Conservation (phyloP, 352 stramenopile species). For the Globisporangium lucens region DNA sequence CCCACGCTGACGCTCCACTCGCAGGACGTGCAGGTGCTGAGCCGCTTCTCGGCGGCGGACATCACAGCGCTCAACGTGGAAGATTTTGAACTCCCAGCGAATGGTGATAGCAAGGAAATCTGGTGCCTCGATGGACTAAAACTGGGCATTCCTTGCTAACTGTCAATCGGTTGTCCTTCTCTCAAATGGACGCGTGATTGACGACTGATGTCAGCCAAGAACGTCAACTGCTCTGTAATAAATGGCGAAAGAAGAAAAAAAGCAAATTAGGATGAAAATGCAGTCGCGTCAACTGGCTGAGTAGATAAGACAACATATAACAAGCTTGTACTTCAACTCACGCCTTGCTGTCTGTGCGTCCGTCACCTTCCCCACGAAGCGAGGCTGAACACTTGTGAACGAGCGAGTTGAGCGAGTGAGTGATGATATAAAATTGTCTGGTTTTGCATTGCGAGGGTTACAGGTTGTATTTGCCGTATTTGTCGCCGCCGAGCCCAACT, state of each 20-base stretch:
- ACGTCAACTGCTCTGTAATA: slow-evolving; percentile 1
- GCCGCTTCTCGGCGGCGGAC: slow-evolving; percentile 74
- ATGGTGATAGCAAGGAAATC: slow-evolving; percentile 36
- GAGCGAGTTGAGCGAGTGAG: background rate
- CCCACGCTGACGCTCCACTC: slow-evolving; percentile 84
- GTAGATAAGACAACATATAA: slow-evolving; percentile 5
- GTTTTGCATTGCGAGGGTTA: slow-evolving; percentile 31
- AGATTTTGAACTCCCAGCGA: slow-evolving; percentile 37
- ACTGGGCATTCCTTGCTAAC: slow-evolving; percentile 22
- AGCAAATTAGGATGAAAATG: slow-evolving; percentile 5
- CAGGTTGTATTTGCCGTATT: slow-evolving; percentile 89
- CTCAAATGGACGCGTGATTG: background rate
- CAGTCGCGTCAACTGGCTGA: slow-evolving; percentile 3
- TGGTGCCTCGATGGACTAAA: slow-evolving; percentile 73
- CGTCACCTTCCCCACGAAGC: background rate
- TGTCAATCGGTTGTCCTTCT: background rate
- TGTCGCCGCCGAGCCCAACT: slow-evolving; percentile 80
- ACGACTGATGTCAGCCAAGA: background rate
- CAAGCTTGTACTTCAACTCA: slow-evolving; percentile 11
- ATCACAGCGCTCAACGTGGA: slow-evolving; percentile 49
- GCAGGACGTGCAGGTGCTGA: slow-evolving; percentile 72
- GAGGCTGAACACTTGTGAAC: background rate
- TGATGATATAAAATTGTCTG: slow-evolving; percentile 14
- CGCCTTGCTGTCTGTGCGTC: background rate
- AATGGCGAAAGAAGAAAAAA: slow-evolving; percentile 6